phyloP scores from a whole-genome alignment of 176 grass and related monocot species.

The Zizania latifolia region DNA sequence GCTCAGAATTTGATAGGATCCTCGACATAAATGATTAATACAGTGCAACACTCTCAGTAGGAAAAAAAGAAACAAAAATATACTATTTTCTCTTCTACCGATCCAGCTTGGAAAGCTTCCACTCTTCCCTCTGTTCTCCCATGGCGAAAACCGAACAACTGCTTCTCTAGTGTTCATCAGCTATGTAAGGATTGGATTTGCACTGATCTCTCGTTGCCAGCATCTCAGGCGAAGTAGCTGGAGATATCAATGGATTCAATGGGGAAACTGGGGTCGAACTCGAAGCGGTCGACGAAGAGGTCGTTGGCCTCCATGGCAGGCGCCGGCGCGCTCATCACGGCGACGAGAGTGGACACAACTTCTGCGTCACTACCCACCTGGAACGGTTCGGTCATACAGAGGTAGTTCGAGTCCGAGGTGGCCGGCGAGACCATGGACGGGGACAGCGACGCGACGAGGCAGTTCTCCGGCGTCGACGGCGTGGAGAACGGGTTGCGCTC shows the following conservation, averaged over 20 bases:
- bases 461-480: slow-evolving; percentile 26
- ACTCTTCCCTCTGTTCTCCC: slow-evolving; percentile 36
- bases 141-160: neutral
- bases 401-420: slow-evolving; percentile 47
- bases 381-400: neutral
- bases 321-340: slow-evolving; percentile 8
- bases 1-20: neutral
- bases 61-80: neutral
- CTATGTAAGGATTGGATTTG: neutral
- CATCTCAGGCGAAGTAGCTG: slow-evolving; percentile 30
- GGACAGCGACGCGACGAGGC: slow-evolving; percentile 1
- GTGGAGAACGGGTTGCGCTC: slow-evolving; percentile 26
- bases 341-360: slow-evolving; percentile 36
- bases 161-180: neutral
- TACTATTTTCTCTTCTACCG: neutral
- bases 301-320: slow-evolving; percentile 23
- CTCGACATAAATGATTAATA: slow-evolving; percentile 30
- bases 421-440: slow-evolving; percentile 41
- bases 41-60: neutral
- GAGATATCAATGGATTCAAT: slow-evolving; percentile 17
- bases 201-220: neutral
- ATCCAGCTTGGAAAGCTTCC: slow-evolving; percentile 27
- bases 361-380: neutral
- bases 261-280: slow-evolving; percentile 24
- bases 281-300: neutral